Conservation (phyloP, 306 rosid species). For the barrel medic (Medicago truncatula) region MtrunA17r5.0-ANR NC_053045.1:58039001-58039500, state of each 20-base stretch:
- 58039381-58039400: too few species aligned
- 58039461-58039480: too few species aligned
- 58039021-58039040: conserved; percentile 42
- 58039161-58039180: neutral
- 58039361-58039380: too few species aligned
- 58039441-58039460: too few species aligned
- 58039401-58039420: too few species aligned
- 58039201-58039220: neutral
- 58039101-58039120: conserved; percentile 14
- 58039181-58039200: neutral
- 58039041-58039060: conserved; percentile 40
- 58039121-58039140: conserved; percentile 34
- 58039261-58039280: neutral
- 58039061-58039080: conserved; percentile 32
- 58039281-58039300: neutral
- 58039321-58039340: neutral
- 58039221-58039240: neutral
- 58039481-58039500: neutral
- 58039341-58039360: too few species aligned
- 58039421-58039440: too few species aligned
- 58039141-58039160: conserved; percentile 15
- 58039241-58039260: neutral
- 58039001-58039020: conserved; percentile 47
- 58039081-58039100: conserved; percentile 36
- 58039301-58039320: neutral